Base-by-base conservation (phyloP, 352 stramenopile species). In the Aphanomyces astaci region DNA sequence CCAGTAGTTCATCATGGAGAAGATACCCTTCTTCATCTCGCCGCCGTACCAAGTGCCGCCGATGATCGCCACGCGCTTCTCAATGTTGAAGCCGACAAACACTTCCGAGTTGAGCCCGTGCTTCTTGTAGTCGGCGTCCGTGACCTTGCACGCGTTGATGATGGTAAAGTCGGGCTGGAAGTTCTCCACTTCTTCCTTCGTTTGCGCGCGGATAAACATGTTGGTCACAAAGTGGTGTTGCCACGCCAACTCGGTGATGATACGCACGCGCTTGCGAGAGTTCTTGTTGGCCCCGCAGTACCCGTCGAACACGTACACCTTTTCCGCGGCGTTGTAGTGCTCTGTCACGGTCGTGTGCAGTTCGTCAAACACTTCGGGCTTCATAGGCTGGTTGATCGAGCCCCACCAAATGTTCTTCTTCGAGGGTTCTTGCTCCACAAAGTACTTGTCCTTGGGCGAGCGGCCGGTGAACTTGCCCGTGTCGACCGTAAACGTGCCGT, bases 11-110 rank as follows among this genome's bases (percentile, higher is more conserved):
- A 99, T 99, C 77, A 99, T 88, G 63, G 83, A 94, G 72, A 99
- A 99, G 72, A 98, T 98, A 30, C 95, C 96, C 80, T 99, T 98
- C 82, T 99, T 99, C 84, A 98, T 99, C 79, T 99, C 96, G 46
- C 96, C 96, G 56, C 95, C 96, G 80, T 98, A 99, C 85, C 87
- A 98, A 5, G 96, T 98, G 60, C 95, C 95, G 63, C 94, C 93
- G 63, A 98, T 98, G 51, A 98, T 86, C 45, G 93, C 95, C 46
- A 94, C 80, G 63, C 96, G 86, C 75, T 98, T 95, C 73, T 98
- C 95, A 64, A 98, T 84, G 77, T 99, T 98, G 78, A 99, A 98
- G 19, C 92, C 92, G 19, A 98, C 94, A 63, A 97, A 98, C 31
- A 98, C 96, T 56, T 99, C 94, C 51, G 85, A 97, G 79, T 98